Conservation (phyloP, 2,329 filamentous ascomycete genomes). For the Ophiostoma perfectum region DNA sequence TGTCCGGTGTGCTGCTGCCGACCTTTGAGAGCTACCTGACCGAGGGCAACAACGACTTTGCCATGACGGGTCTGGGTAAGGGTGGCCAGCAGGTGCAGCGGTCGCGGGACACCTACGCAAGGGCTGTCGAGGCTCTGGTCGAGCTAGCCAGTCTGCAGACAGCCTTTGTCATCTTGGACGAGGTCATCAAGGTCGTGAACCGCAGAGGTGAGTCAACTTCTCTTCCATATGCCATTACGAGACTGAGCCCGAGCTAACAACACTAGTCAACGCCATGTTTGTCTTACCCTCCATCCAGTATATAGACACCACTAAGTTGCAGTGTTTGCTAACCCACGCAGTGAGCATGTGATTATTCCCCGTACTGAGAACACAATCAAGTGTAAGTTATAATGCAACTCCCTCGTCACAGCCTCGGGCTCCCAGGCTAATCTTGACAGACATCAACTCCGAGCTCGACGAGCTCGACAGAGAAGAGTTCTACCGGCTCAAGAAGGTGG, state of each 20-base stretch:
- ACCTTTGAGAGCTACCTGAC: conserved; percentile 86
- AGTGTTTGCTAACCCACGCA: conserved; percentile 32
- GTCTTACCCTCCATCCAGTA: conserved; percentile 30
- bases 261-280: conserved; percentile 82
- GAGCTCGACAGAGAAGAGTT: conserved; percentile 98
- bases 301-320: background rate
- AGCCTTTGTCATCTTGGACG: conserved; percentile 94
- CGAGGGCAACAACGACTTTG: conserved; percentile 92
- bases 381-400: conserved; percentile 47
- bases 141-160: conserved; percentile 95
- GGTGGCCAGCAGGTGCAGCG: conserved; percentile 95
- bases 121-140: conserved; percentile 91
- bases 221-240: background rate
- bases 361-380: conserved; percentile 99
- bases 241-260: conserved; percentile 31
- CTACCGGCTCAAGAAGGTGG: conserved; percentile 93
- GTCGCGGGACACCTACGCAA: conserved; percentile 90
- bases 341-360: conserved; percentile 92
- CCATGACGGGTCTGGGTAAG: conserved; percentile 89
- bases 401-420: background rate
- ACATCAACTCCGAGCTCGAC: conserved; percentile 97
- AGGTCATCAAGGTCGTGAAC: conserved; percentile 99
- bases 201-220: conserved; percentile 62
- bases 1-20: conserved; percentile 90
- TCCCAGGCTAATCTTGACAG: conserved; percentile 35